These are phyloP conservation scores for Scutellaria minor DNA, from an alignment of 257 asterid genomes.

Conservation along the genomic window DNA sequence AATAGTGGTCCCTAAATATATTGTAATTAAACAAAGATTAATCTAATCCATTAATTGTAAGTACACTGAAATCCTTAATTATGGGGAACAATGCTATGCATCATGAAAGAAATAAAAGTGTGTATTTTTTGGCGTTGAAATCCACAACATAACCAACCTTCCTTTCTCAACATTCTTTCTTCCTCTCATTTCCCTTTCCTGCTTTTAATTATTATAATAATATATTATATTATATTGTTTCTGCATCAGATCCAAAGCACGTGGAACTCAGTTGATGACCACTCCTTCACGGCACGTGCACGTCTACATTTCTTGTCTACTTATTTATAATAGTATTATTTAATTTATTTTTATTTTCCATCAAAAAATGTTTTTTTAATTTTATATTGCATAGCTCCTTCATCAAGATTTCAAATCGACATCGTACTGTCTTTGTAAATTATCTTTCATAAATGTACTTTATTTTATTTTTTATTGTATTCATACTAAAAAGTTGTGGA, in stretches of 20 bases:
- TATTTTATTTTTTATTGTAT: too few relatives aligned
- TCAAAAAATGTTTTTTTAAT: too few relatives aligned
- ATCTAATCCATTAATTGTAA: neutral
- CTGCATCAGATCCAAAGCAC: slow-evolving; percentile 93
- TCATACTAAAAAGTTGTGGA: too few relatives aligned
- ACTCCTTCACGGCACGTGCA: slow-evolving; percentile 78
- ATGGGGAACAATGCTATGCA: slow-evolving; percentile 8
- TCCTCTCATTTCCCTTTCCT: neutral
- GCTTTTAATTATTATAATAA: too few relatives aligned
- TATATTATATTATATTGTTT: neutral
- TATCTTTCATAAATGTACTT: too few relatives aligned
- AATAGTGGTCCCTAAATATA: slow-evolving; percentile 23
- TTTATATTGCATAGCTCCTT: too few relatives aligned
- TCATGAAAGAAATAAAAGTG: neutral
- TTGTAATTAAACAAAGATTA: slow-evolving; percentile 1
- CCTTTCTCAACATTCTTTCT: slow-evolving; percentile 22
- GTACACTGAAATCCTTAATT: neutral
- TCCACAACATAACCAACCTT: slow-evolving; percentile 33
- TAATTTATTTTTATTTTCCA: neutral
- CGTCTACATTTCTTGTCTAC: slow-evolving; percentile 37
- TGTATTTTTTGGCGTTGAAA: slow-evolving; percentile 30
- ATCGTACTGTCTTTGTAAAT: too few relatives aligned
- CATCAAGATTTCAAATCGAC: too few relatives aligned
- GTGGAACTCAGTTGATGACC: slow-evolving; percentile 62
- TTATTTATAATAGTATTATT: neutral